These are phyloP conservation scores for Hemileccinum impolitum DNA, from an alignment of 768 basidiomycete species.

Conservation along the genomic window DNA sequence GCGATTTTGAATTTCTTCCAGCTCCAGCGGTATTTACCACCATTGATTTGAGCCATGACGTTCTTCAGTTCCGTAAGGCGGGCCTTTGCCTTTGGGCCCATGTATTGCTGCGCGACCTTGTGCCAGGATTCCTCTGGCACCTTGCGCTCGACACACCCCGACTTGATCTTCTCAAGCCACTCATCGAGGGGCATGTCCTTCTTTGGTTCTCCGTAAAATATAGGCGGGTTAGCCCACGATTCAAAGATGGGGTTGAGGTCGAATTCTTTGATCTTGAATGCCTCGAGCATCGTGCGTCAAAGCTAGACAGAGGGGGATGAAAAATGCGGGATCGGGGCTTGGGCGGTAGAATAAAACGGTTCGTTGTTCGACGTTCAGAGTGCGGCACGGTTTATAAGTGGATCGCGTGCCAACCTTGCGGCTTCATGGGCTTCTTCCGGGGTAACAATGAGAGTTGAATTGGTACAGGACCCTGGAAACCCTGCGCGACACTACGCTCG, in stretches of 20 bases:
- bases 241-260: slow-evolving; percentile 67
- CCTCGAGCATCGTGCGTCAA: slow-evolving; percentile 50
- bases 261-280: slow-evolving; percentile 77
- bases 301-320: not conserved
- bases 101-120: slow-evolving; percentile 73
- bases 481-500: slow-evolving; percentile 8
- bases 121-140: slow-evolving; percentile 82
- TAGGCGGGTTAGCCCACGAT: slow-evolving; percentile 63
- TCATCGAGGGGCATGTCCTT: slow-evolving; percentile 68
- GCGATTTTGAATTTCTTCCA: slow-evolving; percentile 83
- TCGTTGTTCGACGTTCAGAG: slow-evolving; percentile 11
- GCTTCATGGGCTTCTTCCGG: slow-evolving; percentile 20
- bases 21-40: slow-evolving; percentile 75
- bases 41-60: slow-evolving; percentile 70
- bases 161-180: slow-evolving; percentile 70
- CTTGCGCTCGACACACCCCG: slow-evolving; percentile 65
- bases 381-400: slow-evolving; percentile 24
- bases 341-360: slow-evolving; percentile 13
- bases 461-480: slow-evolving; percentile 15
- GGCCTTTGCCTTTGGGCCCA: slow-evolving; percentile 65
- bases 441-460: slow-evolving; percentile 21
- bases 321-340: not conserved
- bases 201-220: slow-evolving; percentile 64
- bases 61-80: slow-evolving; percentile 67
- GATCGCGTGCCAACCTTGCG: slow-evolving; percentile 29